phyloP scores from a whole-genome alignment of 1,284 basidiomycete genomes.

The Boletellus sp. region DNA sequence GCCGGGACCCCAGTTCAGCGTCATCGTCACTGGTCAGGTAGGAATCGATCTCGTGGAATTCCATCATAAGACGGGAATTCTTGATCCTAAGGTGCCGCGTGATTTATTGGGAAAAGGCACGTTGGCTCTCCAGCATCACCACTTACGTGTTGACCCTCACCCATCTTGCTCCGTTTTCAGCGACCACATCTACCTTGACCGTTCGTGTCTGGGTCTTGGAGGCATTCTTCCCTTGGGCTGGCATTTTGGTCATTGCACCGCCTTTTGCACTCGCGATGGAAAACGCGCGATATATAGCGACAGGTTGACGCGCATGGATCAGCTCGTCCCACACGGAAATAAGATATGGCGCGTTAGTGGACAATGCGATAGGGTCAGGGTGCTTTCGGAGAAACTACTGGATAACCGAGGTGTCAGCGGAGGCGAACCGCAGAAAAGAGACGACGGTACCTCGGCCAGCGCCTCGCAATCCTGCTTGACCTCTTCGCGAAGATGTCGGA shows the following conservation, averaged over 20 bases:
- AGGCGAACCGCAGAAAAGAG: background rate
- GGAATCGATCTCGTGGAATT: constrained; percentile 79
- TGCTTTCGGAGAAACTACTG: constrained; percentile 63
- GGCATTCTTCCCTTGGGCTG: constrained; percentile 6
- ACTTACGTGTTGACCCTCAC: constrained; percentile 83
- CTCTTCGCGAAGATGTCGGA: constrained; percentile 39
- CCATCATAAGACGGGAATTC: constrained; percentile 68
- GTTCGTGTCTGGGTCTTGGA: constrained; percentile 6
- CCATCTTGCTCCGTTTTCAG: constrained; percentile 70
- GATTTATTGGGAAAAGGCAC: background rate
- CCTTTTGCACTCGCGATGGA: constrained; percentile 23
- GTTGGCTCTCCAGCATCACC: too few relatives aligned
- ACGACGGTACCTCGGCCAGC: constrained; percentile 36
- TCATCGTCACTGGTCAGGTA: constrained; percentile 69
- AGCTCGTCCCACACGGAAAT: constrained; percentile 77
- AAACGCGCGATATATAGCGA: constrained; percentile 59
- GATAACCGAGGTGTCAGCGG: constrained; percentile 14
- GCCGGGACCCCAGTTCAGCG: constrained; percentile 36
- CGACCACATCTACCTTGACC: constrained; percentile 78
- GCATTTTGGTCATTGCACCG: constrained; percentile 8
- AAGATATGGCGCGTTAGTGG: constrained; percentile 74
- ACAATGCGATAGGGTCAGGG: constrained; percentile 39
- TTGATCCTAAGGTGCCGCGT: constrained; percentile 52
- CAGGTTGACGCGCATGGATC: constrained; percentile 52
- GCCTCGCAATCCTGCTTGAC: constrained; percentile 42